These are phyloP conservation scores for Citrus sp. DNA, from an alignment of 345 rosid genomes.

Conservation along the genomic window DNA sequence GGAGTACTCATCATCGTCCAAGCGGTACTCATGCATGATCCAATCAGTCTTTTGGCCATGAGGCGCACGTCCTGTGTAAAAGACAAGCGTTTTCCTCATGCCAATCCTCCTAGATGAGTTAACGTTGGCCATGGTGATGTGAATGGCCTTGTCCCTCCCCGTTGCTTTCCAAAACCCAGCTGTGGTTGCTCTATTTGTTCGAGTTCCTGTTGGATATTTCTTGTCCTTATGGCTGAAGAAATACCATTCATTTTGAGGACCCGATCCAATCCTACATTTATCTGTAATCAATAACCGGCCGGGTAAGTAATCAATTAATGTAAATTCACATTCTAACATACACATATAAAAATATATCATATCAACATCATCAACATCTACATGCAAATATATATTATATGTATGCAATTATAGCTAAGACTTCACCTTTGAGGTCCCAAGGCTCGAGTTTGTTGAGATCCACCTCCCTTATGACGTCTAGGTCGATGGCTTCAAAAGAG, in stretches of 20 bases:
- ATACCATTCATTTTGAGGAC: constrained; percentile 97
- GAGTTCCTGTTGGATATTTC: constrained; percentile 95
- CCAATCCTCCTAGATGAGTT: constrained; percentile 70
- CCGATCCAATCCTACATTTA: constrained; percentile 88
- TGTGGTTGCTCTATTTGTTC: constrained; percentile 93
- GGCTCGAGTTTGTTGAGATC: constrained; percentile 99
- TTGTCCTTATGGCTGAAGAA: constrained; percentile 99
- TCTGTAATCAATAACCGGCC: constrained; percentile 36
- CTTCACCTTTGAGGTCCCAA: constrained; percentile 93
- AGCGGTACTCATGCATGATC: constrained; percentile 99
- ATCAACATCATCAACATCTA: too few species aligned
- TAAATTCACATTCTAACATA: too few species aligned
- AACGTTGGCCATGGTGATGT: constrained; percentile 29
- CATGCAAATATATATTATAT: too few species aligned
- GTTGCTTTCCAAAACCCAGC: constrained; percentile 99
- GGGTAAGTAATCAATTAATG: too few species aligned
- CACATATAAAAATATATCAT: too few species aligned
- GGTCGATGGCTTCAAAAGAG: constrained; percentile 89
- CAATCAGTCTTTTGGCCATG: constrained; percentile 97
- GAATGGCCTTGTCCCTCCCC: constrained; percentile 94
- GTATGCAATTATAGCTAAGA: not conserved
- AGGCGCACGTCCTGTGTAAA: constrained; percentile 98
- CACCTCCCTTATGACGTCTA: constrained; percentile 90
- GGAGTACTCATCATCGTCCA: constrained; percentile 48
- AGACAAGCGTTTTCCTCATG: constrained; percentile 96